A percentile compares a stretch with the other conserved stretches of the same genome.
These are phyloP conservation scores for Podospora bellae-mahoneyi DNA, from an alignment of 495 filamentous ascomycete species.

Conservation along the genomic window DNA sequence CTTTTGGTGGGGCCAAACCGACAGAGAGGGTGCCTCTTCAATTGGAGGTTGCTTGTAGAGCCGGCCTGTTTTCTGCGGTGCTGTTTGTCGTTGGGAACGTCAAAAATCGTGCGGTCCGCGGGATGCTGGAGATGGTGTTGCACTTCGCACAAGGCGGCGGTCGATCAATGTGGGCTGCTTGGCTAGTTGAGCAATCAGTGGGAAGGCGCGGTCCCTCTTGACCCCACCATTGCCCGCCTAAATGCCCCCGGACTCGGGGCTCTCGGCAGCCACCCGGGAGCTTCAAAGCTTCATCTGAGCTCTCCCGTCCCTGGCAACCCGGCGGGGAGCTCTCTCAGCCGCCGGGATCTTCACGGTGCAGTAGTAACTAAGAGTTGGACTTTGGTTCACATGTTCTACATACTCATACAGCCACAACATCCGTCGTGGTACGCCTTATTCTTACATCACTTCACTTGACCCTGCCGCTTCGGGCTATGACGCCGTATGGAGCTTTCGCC, in stretches of 20 bases:
- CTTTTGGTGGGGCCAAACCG: not conserved
- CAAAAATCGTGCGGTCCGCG: not conserved
- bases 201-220: not conserved
- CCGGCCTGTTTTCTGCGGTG: not conserved
- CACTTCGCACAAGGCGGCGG: not conserved
- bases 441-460: not conserved
- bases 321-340: not conserved
- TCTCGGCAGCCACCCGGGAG: not conserved
- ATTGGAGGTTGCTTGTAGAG: not conserved
- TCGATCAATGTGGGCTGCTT: not conserved
- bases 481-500: slow-evolving; percentile 28
- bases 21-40: not conserved
- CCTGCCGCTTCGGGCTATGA: not conserved
- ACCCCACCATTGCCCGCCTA: slow-evolving; percentile 11
- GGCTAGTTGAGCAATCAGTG: not conserved
- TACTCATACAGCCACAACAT: not conserved
- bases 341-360: too few relatives aligned
- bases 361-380: not conserved
- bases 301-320: not conserved
- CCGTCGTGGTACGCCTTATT: not conserved
- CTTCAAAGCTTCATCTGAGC: not conserved
- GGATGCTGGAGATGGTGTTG: not conserved
- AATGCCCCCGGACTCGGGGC: not conserved
- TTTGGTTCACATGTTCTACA: not conserved
- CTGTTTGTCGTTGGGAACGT: not conserved